Conservation (phyloP, 2,329 filamentous ascomycete genomes). For the Trichoderma koningii region DNA sequence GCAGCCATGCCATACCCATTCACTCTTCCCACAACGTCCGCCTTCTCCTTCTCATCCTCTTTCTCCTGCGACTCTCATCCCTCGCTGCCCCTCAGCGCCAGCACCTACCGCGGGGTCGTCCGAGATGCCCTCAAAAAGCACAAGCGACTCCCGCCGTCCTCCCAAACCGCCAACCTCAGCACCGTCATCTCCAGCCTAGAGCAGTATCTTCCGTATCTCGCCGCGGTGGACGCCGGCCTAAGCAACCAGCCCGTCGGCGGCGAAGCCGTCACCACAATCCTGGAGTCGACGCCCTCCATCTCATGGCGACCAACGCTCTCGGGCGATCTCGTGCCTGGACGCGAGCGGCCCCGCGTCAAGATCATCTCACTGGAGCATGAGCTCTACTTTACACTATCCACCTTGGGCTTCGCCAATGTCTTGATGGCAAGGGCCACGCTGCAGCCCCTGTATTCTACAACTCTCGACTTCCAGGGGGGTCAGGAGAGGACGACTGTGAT, state of each 20-base stretch:
- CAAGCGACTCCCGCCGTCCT: slow-evolving; percentile 75
- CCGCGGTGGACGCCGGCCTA: slow-evolving; percentile 75
- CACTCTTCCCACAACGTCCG: slow-evolving; percentile 83
- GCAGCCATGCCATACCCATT: slow-evolving; percentile 84
- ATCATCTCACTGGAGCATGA: slow-evolving; percentile 80
- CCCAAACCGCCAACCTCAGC: slow-evolving; percentile 70
- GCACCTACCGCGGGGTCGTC: slow-evolving; percentile 80
- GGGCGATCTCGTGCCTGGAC: slow-evolving; percentile 62
- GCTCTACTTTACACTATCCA: slow-evolving; percentile 74
- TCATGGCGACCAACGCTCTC: slow-evolving; percentile 85
- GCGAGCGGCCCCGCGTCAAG: slow-evolving; percentile 66
- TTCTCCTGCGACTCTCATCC: slow-evolving; percentile 83
- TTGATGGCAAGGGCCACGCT: slow-evolving; percentile 72
- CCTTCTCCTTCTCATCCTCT: slow-evolving; percentile 76
- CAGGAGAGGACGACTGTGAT: slow-evolving; percentile 72
- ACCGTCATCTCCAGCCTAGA: slow-evolving; percentile 69
- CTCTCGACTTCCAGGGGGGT: slow-evolving; percentile 59
- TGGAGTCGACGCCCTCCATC: slow-evolving; percentile 62
- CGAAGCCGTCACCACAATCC: slow-evolving; percentile 68
- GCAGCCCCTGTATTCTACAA: slow-evolving; percentile 70
- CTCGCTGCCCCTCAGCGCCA: slow-evolving; percentile 79
- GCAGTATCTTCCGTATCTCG: slow-evolving; percentile 80
- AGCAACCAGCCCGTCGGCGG: slow-evolving; percentile 49
- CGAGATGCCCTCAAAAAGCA: slow-evolving; percentile 83
- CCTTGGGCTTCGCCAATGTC: slow-evolving; percentile 73